These are phyloP conservation scores for Rubia yunnanensis DNA, from an alignment of 257 asterid genomes.

Conservation along the genomic window DNA sequence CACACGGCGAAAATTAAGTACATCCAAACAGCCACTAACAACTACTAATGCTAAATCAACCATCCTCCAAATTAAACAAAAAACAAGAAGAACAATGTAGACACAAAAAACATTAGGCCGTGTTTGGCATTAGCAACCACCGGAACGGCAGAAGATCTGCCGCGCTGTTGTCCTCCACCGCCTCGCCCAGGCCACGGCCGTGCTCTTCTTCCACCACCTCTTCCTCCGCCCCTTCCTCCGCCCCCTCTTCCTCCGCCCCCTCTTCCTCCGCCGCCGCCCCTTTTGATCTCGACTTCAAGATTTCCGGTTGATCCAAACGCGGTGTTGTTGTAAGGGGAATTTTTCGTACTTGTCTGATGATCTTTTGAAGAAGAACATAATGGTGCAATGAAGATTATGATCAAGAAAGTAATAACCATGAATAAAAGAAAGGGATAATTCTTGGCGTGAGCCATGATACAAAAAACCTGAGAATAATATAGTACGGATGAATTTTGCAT, in stretches of 20 bases:
- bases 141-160: background rate
- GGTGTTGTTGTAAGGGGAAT: background rate
- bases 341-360: background rate
- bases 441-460: background rate
- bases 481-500: too few species aligned
- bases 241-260: background rate
- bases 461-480: background rate
- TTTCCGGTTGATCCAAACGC: background rate
- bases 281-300: background rate
- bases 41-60: background rate
- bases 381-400: background rate
- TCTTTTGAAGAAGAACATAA: background rate
- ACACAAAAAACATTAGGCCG: background rate
- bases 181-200: background rate
- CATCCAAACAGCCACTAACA: background rate
- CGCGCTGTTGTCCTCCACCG: background rate
- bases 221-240: background rate
- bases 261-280: background rate
- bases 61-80: background rate
- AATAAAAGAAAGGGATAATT: background rate
- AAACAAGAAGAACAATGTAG: background rate
- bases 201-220: background rate
- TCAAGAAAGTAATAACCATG: background rate
- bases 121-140: background rate
- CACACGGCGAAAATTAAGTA: background rate